phyloP scores from a whole-genome alignment of 75 land plant species.

The Chamaecyparis obtusa region DNA sequence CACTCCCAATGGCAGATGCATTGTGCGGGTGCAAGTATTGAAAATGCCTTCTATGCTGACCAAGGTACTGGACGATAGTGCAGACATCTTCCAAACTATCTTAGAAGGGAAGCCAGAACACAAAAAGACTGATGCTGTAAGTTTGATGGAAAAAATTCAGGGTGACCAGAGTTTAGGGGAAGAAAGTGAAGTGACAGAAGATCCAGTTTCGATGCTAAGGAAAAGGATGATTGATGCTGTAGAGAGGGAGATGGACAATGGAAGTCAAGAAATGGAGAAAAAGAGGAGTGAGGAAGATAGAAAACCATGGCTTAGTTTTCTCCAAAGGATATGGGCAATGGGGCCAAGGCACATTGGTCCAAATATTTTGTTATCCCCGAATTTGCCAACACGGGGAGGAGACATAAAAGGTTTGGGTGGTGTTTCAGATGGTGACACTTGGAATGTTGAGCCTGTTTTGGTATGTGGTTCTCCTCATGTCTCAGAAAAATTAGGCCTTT shows the following conservation, averaged over 20 bases:
- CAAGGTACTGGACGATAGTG: conserved; percentile 69
- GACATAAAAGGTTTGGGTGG: not conserved
- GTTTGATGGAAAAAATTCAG: conserved; percentile 6
- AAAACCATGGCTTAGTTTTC: conserved; percentile 36
- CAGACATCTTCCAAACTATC: conserved; percentile 47
- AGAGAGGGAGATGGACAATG: conserved; percentile 34
- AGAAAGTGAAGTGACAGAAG: conserved; percentile 24
- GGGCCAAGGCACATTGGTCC: conserved; percentile 90
- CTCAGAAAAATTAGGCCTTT: conserved; percentile 66
- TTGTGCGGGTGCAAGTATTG: conserved; percentile 60
- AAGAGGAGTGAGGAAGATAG: conserved; percentile 49
- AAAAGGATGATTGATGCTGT: conserved; percentile 66
- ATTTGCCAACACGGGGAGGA: not conserved
- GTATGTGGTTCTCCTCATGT: conserved; percentile 59
- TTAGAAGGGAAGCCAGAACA: conserved; percentile 42
- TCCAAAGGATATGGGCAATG: conserved; percentile 82
- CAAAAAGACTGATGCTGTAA: conserved; percentile 13
- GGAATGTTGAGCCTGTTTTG: conserved; percentile 17
- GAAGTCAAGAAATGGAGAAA: conserved; percentile 31
- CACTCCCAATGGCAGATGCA: conserved; percentile 89
- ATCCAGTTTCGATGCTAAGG: conserved; percentile 53
- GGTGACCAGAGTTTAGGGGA: conserved; percentile 16
- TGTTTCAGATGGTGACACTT: not conserved
- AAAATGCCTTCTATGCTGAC: conserved; percentile 63
- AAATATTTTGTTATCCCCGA: conserved; percentile 67